Conservation (phyloP, 1,284 basidiomycete genomes). For the Leccinum huronense region DNA sequence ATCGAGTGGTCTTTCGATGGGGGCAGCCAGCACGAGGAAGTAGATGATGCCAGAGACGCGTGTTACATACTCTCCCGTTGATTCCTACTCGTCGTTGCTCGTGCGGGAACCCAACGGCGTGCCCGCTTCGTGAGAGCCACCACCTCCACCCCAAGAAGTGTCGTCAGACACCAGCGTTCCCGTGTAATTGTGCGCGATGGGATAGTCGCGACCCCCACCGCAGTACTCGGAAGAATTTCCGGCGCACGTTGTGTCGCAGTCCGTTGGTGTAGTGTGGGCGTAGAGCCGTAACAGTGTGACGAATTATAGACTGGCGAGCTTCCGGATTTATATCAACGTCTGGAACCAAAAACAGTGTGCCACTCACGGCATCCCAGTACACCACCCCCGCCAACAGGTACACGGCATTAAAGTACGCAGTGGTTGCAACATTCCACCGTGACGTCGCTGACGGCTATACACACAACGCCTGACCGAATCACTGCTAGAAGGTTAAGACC, state of each 20-base stretch:
- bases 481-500: slow-evolving; percentile 11
- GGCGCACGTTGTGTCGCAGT: slow-evolving; percentile 63
- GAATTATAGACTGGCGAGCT: slow-evolving; percentile 52
- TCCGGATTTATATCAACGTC: background rate
- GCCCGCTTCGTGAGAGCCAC: background rate
- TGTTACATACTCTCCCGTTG: slow-evolving; percentile 63
- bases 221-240: slow-evolving; percentile 63
- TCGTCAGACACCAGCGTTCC: background rate
- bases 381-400: slow-evolving; percentile 52
- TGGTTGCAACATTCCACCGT: slow-evolving; percentile 18
- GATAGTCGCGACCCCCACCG: slow-evolving; percentile 59
- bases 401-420: slow-evolving; percentile 57
- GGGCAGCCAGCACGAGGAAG: slow-evolving; percentile 68
- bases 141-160: slow-evolving; percentile 2
- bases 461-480: slow-evolving; percentile 54
- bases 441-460: slow-evolving; percentile 32
- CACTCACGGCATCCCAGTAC: slow-evolving; percentile 49
- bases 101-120: slow-evolving; percentile 56
- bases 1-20: slow-evolving; percentile 42
- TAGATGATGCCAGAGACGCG: slow-evolving; percentile 86
- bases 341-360: background rate
- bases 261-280: slow-evolving; percentile 41
- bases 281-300: slow-evolving; percentile 46
- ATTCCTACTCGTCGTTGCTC: slow-evolving; percentile 43
- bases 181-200: slow-evolving; percentile 23